Percentiles rank a stretch among this genome's conserved stretches.
phyloP scores from a whole-genome alignment of 176 grass and related monocot species.

The Musa acuminata region DNA sequence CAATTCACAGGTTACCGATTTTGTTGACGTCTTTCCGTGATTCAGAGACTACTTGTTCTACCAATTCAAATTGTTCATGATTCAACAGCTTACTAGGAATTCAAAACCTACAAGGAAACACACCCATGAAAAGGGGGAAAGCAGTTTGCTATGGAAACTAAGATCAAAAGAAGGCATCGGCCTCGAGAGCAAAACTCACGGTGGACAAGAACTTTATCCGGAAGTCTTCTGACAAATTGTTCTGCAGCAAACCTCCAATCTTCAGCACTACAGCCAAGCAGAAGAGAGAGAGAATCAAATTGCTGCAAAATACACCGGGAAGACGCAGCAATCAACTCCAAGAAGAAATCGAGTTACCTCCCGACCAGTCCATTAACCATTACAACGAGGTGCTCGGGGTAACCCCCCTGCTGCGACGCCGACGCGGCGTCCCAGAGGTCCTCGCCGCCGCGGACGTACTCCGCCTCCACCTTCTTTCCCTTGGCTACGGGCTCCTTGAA shows the following conservation, averaged over 20 bases:
- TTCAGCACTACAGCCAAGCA: conserved; percentile 28
- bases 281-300: background rate
- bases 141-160: no score
- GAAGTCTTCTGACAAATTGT: conserved; percentile 71
- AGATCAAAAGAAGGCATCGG: background rate
- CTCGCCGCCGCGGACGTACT: conserved; percentile 60
- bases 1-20: no score
- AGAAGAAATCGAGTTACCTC: conserved; percentile 46
- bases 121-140: background rate
- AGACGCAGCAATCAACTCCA: background rate
- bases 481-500: conserved; percentile 34
- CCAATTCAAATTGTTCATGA: background rate
- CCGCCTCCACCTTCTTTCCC: conserved; percentile 49
- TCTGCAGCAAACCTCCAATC: conserved; percentile 86
- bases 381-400: conserved; percentile 79
- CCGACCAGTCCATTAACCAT: conserved; percentile 99
- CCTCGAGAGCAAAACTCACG: conserved; percentile 36
- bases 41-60: background rate
- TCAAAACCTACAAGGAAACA: background rate
- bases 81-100: background rate
- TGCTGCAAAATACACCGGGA: background rate
- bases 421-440: conserved; percentile 66
- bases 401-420: conserved; percentile 42
- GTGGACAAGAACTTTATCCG: conserved; percentile 70
- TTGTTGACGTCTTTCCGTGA: background rate